phyloP scores from a whole-genome alignment of 805 yeast genomes.

The Candida nitratophila region DNA sequence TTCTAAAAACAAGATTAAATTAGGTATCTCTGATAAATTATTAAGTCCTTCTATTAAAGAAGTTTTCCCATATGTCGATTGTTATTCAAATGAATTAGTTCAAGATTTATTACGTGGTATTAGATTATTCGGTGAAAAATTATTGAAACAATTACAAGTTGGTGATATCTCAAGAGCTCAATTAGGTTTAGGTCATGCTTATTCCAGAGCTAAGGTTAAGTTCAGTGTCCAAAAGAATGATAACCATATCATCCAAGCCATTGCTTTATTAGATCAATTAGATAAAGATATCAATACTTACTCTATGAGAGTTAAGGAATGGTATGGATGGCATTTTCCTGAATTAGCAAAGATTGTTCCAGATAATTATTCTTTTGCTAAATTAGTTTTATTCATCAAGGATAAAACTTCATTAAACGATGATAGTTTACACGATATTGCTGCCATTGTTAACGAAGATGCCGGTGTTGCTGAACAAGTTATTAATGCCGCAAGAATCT shows the following conservation, averaged over 20 bases:
- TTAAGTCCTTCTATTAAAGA: conserved; percentile 97
- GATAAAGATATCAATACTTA: conserved; percentile 98
- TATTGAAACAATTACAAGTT: conserved; percentile 83
- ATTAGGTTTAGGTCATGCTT: conserved; percentile 97
- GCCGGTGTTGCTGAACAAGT: conserved; percentile 87
- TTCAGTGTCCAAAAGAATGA: conserved; percentile 97
- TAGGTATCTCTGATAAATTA: conserved; percentile 92
- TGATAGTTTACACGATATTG: conserved; percentile 81
- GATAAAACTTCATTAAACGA: conserved; percentile 81
- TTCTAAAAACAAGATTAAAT: conserved; percentile 56
- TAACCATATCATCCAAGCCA: conserved; percentile 98
- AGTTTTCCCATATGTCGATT: conserved; percentile 78
- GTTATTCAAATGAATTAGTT: conserved; percentile 83
- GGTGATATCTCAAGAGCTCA: conserved; percentile 98
- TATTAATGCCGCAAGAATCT: conserved; percentile 90
- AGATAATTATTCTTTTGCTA: conserved; percentile 84
- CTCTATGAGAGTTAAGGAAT: conserved; percentile 94
- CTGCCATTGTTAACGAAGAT: conserved; percentile 85
- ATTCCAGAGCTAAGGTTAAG: conserved; percentile 98
- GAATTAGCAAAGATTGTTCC: conserved; percentile 88
- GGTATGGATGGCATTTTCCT: conserved; percentile 99
- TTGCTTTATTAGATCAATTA: conserved; percentile 92
- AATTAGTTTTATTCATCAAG: conserved; percentile 70
- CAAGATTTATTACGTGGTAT: conserved; percentile 95
- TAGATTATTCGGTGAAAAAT: conserved; percentile 82